Conservation (phyloP, 768 basidiomycete species). For the Tulasnella sp. region DNA sequence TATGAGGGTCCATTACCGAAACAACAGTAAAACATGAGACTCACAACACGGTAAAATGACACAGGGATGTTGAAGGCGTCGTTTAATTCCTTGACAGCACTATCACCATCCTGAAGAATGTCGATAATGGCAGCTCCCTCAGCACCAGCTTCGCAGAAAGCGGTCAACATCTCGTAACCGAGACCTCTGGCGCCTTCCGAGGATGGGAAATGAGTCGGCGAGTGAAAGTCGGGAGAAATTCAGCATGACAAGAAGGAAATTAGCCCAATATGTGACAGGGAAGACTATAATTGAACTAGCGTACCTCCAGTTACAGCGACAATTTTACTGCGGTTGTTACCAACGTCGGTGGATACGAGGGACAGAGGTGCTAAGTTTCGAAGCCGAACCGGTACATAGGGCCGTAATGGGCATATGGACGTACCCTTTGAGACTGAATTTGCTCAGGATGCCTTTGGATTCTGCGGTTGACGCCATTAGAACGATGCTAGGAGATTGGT, state of each 20-base stretch:
- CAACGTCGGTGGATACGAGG: too few relatives aligned
- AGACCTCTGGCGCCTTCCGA: conserved; percentile 14
- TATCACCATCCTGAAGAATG: conserved; percentile 13
- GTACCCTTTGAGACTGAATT: conserved; percentile 4
- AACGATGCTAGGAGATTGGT: too few relatives aligned
- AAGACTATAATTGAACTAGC: too few relatives aligned
- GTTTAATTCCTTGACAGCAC: conserved; percentile 8
- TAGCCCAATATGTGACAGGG: too few relatives aligned
- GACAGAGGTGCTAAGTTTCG: too few relatives aligned
- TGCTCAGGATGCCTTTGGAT: neutral
- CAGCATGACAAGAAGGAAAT: too few relatives aligned
- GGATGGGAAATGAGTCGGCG: neutral
- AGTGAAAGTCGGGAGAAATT: too few relatives aligned
- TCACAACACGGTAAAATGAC: conserved; percentile 13
- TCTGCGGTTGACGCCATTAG: too few relatives aligned
- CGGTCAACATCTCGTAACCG: conserved; percentile 14
- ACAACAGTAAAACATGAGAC: neutral
- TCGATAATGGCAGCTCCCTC: conserved; percentile 8
- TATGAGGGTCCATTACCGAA: neutral
- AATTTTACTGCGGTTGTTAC: conserved; percentile 7
- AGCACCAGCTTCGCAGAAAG: conserved; percentile 15
- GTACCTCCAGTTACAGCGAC: conserved; percentile 15
- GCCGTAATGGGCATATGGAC: neutral
- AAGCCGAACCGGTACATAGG: neutral
- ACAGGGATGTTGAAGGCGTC: conserved; percentile 8